Evolutionary conservation across 225 moss, liverwort and hornwort species (phyloP), one percentile per base, ranked within the genome.

Genomic region (Marchantia paleacea): DNA sequence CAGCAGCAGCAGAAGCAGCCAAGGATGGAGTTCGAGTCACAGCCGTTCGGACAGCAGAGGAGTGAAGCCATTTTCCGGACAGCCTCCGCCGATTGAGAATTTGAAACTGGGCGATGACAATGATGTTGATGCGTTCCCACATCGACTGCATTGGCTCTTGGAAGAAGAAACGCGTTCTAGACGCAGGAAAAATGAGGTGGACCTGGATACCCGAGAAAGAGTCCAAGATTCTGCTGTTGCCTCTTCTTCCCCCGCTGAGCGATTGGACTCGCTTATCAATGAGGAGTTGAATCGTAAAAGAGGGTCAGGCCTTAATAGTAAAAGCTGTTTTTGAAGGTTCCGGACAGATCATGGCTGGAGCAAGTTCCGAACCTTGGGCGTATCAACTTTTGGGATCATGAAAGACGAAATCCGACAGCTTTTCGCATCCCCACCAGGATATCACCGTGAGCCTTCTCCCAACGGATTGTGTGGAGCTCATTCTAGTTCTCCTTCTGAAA

Each of bases 261-360:
- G 79, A 6, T 77, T 87, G 71, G 81, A 81, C 49, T 55, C 55
- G 55, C 51, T 87, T 9, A 79, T 84, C 53, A 58, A 57, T 4
- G 81, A 84, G 72, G 80, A 87, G 69, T 61, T 84, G 47, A 65
- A 76, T 30, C 28, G 78, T 26, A 69, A 55, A 31, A 79, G 30
- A 31, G 63, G 62, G 13, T 26, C 19, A 6, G 62, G 62, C 39
- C 39, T 39, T 39, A 5, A 39, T 39, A 2, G 39, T 39, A 39
- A 39, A 39, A 68, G 7, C 31, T 29, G 0, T 3, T 10, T 62
- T 62, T n/a, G n/a, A 62, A 24, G 6, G 24, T 62, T 19, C 18
- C 62, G n/a, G 10, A 3, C 1, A 8, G 22, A 24, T 22, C 22
- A 62, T 22, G 22, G 24, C 6, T 22, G 22, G 62, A 24, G 10